Evolutionary conservation across 768 basidiomycete species (phyloP), one percentile per base, ranked within the genome.

Genomic region (Trametes coccinea): DNA sequence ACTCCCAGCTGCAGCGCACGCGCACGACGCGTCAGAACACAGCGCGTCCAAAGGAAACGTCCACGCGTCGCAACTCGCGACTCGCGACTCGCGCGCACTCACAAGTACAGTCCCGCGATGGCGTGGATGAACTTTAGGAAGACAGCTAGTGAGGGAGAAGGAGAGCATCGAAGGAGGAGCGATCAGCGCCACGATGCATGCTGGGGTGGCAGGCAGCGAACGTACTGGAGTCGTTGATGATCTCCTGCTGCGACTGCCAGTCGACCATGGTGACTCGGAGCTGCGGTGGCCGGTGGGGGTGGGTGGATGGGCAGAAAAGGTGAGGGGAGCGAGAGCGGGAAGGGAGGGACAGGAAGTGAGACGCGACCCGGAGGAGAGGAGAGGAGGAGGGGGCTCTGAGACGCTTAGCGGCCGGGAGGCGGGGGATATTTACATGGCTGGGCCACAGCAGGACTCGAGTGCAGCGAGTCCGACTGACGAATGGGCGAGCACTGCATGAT

Each of bases 101-200:
- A 81, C 80, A 77, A 72, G 67, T 80, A 81, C 43, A 80, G 70
- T 16, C 80, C 80, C 34, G 78, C 62, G 41, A 81, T 63, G 30
- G 69, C 67, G 63, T 81, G 80, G 64, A 81, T 76, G 53, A 79
- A 60, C 62, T 76, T 77, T 41, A 71, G 64, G 65, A 81, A 81
- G 51, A 73, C 67, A 50, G 70, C 80, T 80, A 61, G 34, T 46
- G 56, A 48, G 40, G 40, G 27, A 9, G 11, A 50, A 5, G 29
- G 16, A n/a, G 31, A 17, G 2, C 45, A 37, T 5, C 34, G 34
- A 37, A 37, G 34, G 34, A 5, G 34, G 34, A 37, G 37, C 29
- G 13, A 52, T 61, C 29, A 30, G 14, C 59, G 29, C n/a, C 44
- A 49, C n/a, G 31, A 48, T 16, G 30, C 8, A 46, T 43, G 61